Base-by-base conservation (phyloP, 2,329 filamentous ascomycete genomes). In the Juglanconis oblonga region DNA sequence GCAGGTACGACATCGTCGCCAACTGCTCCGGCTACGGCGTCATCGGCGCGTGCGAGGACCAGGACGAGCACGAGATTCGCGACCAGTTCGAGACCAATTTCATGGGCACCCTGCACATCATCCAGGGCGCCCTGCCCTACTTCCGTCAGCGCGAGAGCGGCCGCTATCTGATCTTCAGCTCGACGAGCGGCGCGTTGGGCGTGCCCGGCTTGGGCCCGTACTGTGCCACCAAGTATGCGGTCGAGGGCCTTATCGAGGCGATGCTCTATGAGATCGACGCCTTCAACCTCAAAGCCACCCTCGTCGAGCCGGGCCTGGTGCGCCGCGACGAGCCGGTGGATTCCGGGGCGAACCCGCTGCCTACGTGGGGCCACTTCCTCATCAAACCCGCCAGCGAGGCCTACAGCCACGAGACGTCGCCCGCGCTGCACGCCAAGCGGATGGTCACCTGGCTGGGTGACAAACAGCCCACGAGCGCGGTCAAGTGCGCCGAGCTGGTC, bases 1-100 rank as follows among this genome's bases (percentile, higher is more conserved):
- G 90, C 0, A 87, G 86, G 61, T 84, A 97, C 65, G 94, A 98
- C 71, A 85, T 97, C 55, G 89, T 98, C 60, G 93, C 89, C 67
- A 98, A 97, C 74, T 97, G 92, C 76, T 93, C 92, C 11, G 94
- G 94, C 14, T 97, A 97, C 75, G 94, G 93, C 56, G 92, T 99
- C 57, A 96, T 98, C 67, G 94, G 92, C 33, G 88, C 94, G 1
- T 97, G 93, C 74, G 95, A 98, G 76, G 95, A 98, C 75, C 95
- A 98, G 77, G 92, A 97, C 73, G 92, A 97, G 72, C 88, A 92
- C 73, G 95, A 98, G 71, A 85, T 98, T 67, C 90, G 92, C 61
- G 94, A 96, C 69, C 95, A 98, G 74, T 97, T 98, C 76, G 92
- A 96, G 79, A 97, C 93, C 29, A 99, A 99, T 74, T 97, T 97